Evolutionary conservation across 169 alveolate genomes (phyloP), one percentile per base, ranked within the genome.

Genomic region (Babesia sp.): DNA sequence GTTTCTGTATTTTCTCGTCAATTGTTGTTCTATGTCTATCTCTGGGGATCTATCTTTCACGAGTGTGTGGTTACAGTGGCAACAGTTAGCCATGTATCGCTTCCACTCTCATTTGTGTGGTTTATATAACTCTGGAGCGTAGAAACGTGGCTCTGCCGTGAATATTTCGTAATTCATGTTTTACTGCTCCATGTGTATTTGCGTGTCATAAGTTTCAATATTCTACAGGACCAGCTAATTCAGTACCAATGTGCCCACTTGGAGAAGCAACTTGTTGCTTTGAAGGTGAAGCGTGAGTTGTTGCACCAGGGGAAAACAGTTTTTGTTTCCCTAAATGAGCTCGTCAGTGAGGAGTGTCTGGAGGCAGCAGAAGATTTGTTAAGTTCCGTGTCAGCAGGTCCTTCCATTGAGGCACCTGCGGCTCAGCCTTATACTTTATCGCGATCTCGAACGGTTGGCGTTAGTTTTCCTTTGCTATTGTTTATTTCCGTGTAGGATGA

Each of bases 281-380:
- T 79, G 41, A 51, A 57, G 48, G 41, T 50, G 60, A 79, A 79
- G 46, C 82, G 87, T 9, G 50, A 79, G 63, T 41, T 33, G 41
- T 53, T 79, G 24, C 64, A 37, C 18, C 69, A 58, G 58, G 87
- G 87, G 24, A 58, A 42, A 45, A 73, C 56, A 7, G 70, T 79
- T 29, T 9, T 28, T 16, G 83, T 79, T 9, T 45, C 81, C n/a
- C 59, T 79, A 55, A 37, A 71, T 9, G 87, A 79, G 51, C 84
- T 79, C 26, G 60, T 79, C 34, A 31, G 64, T 33, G 72, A 51
- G 24, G 83, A 58, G 44, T 41, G 51, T 4, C 2, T 58, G 26
- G 87, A 79, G 76, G 83, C 83, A 4, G 78, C 83, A 0, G 83
- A 79, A 48, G 44, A 22, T 11, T 41, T 79, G 3, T 3, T 69